These are phyloP conservation scores for Emydomyces testavorans DNA, from an alignment of 2,329 filamentous ascomycete genomes.

Conservation along the genomic window DNA sequence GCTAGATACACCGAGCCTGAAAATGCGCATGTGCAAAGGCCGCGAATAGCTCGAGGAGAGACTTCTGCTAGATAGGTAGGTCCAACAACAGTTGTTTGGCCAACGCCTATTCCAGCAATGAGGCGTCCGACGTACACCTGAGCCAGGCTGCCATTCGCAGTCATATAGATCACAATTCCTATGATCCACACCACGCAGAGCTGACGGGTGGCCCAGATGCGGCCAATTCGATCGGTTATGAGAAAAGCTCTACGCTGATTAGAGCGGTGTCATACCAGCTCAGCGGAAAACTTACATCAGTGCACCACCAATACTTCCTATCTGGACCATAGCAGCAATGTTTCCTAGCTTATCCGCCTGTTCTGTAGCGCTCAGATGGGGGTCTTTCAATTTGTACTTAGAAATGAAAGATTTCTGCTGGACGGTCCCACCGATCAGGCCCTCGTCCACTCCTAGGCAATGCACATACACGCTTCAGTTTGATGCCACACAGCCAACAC, in stretches of 20 bases:
- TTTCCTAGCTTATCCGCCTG: slow-evolving; percentile 62
- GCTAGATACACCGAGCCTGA: slow-evolving; percentile 63
- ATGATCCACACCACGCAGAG: slow-evolving; percentile 35
- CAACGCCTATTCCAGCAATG: slow-evolving; percentile 35
- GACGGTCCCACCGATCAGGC: slow-evolving; percentile 62
- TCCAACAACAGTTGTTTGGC: slow-evolving; percentile 37
- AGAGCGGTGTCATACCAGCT: not conserved
- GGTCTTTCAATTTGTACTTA: slow-evolving; percentile 44
- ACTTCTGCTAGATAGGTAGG: slow-evolving; percentile 65
- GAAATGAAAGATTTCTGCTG: slow-evolving; percentile 53
- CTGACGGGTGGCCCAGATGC: slow-evolving; percentile 31
- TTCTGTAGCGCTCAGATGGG: slow-evolving; percentile 40
- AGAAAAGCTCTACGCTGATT: slow-evolving; percentile 35
- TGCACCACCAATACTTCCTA: slow-evolving; percentile 62
- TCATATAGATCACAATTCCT: slow-evolving; percentile 37
- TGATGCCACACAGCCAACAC: no score
- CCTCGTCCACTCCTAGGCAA: slow-evolving; percentile 52
- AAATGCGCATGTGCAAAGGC: slow-evolving; percentile 62
- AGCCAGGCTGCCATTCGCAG: slow-evolving; percentile 28
- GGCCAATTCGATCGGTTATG: slow-evolving; percentile 40
- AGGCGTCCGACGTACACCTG: slow-evolving; percentile 37
- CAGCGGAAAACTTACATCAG: slow-evolving; percentile 39
- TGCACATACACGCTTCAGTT: not conserved
- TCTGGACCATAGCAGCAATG: slow-evolving; percentile 70
- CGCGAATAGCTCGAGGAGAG: slow-evolving; percentile 55